phyloP scores from a whole-genome alignment of 176 grass and related monocot genomes.

The Avena atlantica region DNA sequence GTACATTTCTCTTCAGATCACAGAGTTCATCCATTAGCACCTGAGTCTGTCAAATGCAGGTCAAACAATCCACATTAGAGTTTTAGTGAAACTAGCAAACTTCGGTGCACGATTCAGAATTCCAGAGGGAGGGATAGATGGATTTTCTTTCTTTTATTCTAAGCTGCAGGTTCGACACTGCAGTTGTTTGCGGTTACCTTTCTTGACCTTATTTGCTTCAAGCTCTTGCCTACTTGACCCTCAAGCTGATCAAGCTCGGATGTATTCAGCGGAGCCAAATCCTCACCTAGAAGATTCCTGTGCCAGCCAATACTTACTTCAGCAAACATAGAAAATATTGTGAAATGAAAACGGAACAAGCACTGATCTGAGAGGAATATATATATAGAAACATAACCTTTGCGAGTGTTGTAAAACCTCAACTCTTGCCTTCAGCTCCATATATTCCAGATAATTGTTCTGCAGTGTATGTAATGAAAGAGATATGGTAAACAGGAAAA shows the following conservation, averaged over 20 bases:
- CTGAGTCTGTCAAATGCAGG: conserved; percentile 59
- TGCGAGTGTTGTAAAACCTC: conserved; percentile 85
- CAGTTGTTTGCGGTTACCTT: conserved; percentile 56
- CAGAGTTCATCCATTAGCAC: conserved; percentile 65
- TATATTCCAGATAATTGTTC: conserved; percentile 82
- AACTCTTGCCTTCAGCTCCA: conserved; percentile 73
- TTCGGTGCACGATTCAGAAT: neutral
- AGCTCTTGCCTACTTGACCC: conserved; percentile 69
- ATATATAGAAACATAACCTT: conserved; percentile 49
- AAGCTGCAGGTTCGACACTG: neutral
- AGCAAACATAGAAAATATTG: neutral
- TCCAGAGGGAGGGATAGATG: neutral
- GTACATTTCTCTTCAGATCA: conserved; percentile 71
- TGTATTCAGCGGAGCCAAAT: conserved; percentile 61
- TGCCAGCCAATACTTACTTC: conserved; percentile 4
- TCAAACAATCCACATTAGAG: conserved; percentile 1
- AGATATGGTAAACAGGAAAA: neutral
- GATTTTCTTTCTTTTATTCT: neutral
- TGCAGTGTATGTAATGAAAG: conserved; percentile 45
- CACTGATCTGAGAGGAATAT: neutral
- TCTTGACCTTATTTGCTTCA: conserved; percentile 80
- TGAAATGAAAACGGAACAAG: neutral
- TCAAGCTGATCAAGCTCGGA: conserved; percentile 80
- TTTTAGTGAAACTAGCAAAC: conserved; percentile 26
- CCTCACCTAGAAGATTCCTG: conserved; percentile 93